Conservation (phyloP, 164 flowering plant genomes). For the Macadamia integrifolia region DNA sequence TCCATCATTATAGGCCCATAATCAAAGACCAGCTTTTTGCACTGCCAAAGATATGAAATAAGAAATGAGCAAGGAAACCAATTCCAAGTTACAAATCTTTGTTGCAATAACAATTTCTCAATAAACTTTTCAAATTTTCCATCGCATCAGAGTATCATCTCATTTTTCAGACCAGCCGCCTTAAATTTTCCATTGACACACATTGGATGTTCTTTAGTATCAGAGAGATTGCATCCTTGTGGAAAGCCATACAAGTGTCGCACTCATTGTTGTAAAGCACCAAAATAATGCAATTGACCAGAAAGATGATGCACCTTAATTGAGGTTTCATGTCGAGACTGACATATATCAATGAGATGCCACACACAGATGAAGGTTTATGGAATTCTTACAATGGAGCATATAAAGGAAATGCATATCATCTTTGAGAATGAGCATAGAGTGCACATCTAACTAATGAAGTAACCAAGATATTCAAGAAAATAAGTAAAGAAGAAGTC, state of each 20-base stretch:
- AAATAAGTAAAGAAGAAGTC: background rate
- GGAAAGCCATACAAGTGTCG: too few species aligned
- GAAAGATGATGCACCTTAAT: too few species aligned
- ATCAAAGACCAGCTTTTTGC: constrained; percentile 77
- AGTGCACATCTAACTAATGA: background rate
- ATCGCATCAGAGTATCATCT: background rate
- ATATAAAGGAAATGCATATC: too few species aligned
- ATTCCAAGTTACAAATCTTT: background rate
- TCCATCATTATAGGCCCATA: constrained; percentile 69
- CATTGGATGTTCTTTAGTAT: background rate
- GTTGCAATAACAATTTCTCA: background rate
- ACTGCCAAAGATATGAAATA: constrained; percentile 39
- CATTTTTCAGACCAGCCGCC: background rate
- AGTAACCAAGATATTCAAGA: background rate
- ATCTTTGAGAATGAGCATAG: background rate
- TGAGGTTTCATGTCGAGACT: background rate
- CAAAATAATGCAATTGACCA: too few species aligned
- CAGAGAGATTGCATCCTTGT: too few species aligned
- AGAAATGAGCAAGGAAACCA: background rate
- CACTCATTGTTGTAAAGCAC: too few species aligned
- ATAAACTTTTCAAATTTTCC: too few species aligned
- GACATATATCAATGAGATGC: background rate
- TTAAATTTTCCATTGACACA: background rate
- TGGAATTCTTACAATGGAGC: background rate
- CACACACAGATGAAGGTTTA: background rate